These are phyloP conservation scores for Thuidium tamariscinum DNA, from an alignment of 225 moss, liverwort and hornwort species.

Conservation along the genomic window DNA sequence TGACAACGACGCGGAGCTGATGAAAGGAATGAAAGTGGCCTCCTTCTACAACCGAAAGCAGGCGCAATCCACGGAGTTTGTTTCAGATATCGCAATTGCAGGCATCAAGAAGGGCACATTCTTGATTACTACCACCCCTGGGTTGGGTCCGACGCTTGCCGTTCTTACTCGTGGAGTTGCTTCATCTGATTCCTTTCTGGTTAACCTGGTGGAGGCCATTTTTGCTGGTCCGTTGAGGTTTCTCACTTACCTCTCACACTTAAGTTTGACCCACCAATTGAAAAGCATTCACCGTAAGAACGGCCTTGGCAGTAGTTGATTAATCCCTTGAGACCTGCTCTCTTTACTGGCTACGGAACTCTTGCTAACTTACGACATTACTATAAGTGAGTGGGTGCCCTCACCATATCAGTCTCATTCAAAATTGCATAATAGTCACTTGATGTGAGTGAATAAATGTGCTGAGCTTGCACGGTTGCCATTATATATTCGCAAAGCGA, in stretches of 20 bases:
- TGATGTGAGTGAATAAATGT: not conserved
- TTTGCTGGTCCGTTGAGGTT: slow-evolving; percentile 17
- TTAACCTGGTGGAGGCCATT: slow-evolving; percentile 34
- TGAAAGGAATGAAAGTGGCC: slow-evolving; percentile 52
- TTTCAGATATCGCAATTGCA: slow-evolving; percentile 35
- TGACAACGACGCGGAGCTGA: slow-evolving; percentile 58
- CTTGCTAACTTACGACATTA: not conserved
- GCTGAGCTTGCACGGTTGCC: not conserved
- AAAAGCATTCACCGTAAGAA: slow-evolving; percentile 26
- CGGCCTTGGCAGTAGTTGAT: not conserved
- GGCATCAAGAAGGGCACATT: slow-evolving; percentile 68
- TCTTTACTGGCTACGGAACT: not conserved
- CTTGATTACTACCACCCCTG: slow-evolving; percentile 64
- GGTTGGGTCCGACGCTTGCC: slow-evolving; percentile 48
- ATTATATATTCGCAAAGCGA: not conserved
- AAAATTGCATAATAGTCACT: not conserved
- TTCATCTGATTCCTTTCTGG: slow-evolving; percentile 60
- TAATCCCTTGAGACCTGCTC: not conserved
- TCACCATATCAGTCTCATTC: not conserved
- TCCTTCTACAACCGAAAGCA: slow-evolving; percentile 61
- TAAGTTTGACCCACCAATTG: not conserved
- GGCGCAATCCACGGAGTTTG: slow-evolving; percentile 64
- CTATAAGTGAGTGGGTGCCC: not conserved
- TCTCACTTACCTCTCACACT: slow-evolving; percentile 7
- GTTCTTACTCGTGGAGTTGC: slow-evolving; percentile 72